Base-by-base conservation (phyloP, 2,329 filamentous ascomycete species). In the Aspergillus pseudoterreus region DNA sequence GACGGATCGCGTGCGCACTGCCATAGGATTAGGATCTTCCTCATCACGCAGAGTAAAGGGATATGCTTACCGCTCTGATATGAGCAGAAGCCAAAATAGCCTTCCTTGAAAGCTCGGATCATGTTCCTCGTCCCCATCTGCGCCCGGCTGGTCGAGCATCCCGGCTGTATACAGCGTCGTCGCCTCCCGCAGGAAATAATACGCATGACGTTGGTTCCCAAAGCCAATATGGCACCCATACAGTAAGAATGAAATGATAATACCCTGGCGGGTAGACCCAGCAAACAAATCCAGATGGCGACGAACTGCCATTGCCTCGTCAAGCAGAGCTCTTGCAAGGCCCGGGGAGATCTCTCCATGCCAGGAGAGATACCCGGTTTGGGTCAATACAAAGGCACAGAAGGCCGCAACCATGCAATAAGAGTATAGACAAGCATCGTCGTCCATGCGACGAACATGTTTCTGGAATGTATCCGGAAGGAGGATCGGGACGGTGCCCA, bases 181-280 rank as follows among this genome's bases (percentile, higher is more conserved):
- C 14, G 85, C 86, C 68, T 90, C 87, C 19, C 87, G 81, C 9
- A 90, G 73, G 64, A 87, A 82, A 62, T 83, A 88, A 84, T 87
- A 90, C 1, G 85, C 86, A 69, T 83, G 85, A 54, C 86, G 82
- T 65, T 88, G 85, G 65, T 85, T 76, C 53, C 87, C 84, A 43
- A 86, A 72, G 12, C 80, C 83, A 57, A 85, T 84, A 65, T 84
- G 80, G 58, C 82, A 86, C 22, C 80, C 85, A 57, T 86, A 88
- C 22, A 90, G 68, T 66, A 90, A 87, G 67, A 86, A 88, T 55
- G 84, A 86, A 43, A 85, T 87, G 54, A 81, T 84, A 11, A 89
- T 63, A 6, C 59, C 64, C 12, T 57, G 54, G 1, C 58, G 58
- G 4, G 54, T 58, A 6, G 64, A 61, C n/a, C 48, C 50, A 4